A percentile compares a stretch with the other conserved stretches of the same genome.
phyloP scores from a whole-genome alignment of 177 flowering plant species.

The Vitis hybrid region DNA sequence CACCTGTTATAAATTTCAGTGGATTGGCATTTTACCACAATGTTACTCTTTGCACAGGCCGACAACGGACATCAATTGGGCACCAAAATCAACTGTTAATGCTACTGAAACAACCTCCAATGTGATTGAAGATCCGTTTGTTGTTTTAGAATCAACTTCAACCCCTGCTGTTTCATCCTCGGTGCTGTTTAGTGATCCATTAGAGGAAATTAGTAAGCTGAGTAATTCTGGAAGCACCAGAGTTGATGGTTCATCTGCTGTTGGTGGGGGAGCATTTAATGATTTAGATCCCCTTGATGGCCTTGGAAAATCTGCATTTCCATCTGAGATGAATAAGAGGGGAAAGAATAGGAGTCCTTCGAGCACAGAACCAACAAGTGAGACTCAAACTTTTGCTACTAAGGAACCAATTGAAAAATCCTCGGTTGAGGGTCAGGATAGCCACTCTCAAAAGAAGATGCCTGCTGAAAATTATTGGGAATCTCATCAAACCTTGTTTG shows the following conservation, averaged over 20 bases:
- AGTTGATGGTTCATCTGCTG: constrained; percentile 39
- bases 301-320: constrained; percentile 47
- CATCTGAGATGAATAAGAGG: constrained; percentile 37
- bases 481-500: constrained; percentile 49
- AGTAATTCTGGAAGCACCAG: constrained; percentile 37
- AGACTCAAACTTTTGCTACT: constrained; percentile 20
- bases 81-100: constrained; percentile 28
- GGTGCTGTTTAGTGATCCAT: constrained; percentile 48
- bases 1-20: background rate
- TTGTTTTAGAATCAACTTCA: constrained; percentile 44
- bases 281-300: constrained; percentile 61
- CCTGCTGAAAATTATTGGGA: constrained; percentile 40
- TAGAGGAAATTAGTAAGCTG: constrained; percentile 52
- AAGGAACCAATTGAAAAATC: constrained; percentile 39
- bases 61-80: constrained; percentile 33
- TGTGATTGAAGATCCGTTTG: constrained; percentile 67
- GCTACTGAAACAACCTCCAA: constrained; percentile 36
- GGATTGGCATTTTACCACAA: background rate
- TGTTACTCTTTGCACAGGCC: constrained; percentile 37
- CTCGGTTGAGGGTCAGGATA: constrained; percentile 33
- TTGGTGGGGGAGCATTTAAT: constrained; percentile 41
- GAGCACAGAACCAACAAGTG: constrained; percentile 28
- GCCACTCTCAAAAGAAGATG: constrained; percentile 34
- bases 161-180: constrained; percentile 36
- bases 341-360: constrained; percentile 44